Evolutionary conservation across 495 filamentous ascomycete species (phyloP), one percentile per base, ranked within the genome.

Genomic region (Paragyromitra xinjiangensis): DNA sequence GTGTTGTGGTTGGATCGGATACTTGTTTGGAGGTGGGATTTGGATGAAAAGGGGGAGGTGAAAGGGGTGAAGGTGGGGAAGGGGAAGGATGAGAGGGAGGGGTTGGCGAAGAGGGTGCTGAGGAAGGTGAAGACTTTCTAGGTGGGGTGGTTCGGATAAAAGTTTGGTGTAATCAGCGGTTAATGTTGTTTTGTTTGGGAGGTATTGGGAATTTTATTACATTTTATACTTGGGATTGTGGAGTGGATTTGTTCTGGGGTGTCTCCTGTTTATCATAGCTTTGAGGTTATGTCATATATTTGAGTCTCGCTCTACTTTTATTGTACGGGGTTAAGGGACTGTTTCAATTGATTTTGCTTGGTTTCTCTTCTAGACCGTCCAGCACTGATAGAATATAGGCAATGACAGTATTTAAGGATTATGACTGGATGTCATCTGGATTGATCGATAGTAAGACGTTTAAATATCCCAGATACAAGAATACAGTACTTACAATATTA

Each of bases 1-100:
- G 71, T 74, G 29, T 19, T 74, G 42, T 74, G 71, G 71, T 22
- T 74, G 53, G 71, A 74, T 45, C 50, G 64, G 40, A 59, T 74
- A 48, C 64, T 74, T 58, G 64, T 74, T 8, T 74, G 71, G 71
- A 74, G 71, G 64, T 74, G 71, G 71, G 29, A 74, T 51, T 61
- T 74, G 64, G 64, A 61, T 19, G 71, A 69, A 24, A 12, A 50
- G 29, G 29, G 29, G 29, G 29, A 34, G 29, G 4, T 3, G 29
- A 34, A 34, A 2, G 29, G 29, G 29, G 3, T 8, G n/a, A 7
- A 14, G 22, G 7, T 1, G 40, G 45, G 40, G 37, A 48, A 12
- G 0, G 19, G 5, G 8, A 7, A 45, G 40, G 4, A n/a, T 22
- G 40, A 40, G 26, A 51, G 5, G 1, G 6, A 6, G 1, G 71